phyloP scores from a whole-genome alignment of 2,329 filamentous ascomycete species.

The Pseudogymnoascus sp. region DNA sequence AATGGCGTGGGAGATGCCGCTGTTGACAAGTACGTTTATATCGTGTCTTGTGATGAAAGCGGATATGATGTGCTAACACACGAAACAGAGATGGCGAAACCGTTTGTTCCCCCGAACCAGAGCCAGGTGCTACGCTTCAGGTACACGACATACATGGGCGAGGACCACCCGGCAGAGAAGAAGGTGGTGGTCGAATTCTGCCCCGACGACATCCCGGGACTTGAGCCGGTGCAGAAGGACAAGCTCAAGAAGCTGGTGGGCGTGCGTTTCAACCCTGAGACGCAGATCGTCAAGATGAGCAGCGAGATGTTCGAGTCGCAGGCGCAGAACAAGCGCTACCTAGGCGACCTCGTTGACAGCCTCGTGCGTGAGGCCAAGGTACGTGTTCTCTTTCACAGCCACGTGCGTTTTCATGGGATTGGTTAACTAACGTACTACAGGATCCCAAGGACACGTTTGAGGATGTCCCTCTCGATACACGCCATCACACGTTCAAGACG shows the following conservation, averaged over 20 bases:
- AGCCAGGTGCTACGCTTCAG: conserved; percentile 78
- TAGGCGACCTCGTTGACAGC: conserved; percentile 67
- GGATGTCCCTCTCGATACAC: conserved; percentile 80
- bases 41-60: conserved; percentile 1
- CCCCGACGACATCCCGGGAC: conserved; percentile 58
- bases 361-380: conserved; percentile 68
- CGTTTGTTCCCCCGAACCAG: conserved; percentile 62
- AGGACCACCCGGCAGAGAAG: conserved; percentile 78
- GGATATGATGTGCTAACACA: conserved; percentile 14
- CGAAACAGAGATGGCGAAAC: conserved; percentile 65
- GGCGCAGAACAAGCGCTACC: conserved; percentile 94
- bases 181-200: conserved; percentile 94
- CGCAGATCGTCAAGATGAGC: conserved; percentile 76
- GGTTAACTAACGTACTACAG: conserved; percentile 28
- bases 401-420: not conserved
- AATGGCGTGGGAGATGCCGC: conserved; percentile 90
- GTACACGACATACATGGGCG: conserved; percentile 94
- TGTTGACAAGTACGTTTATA: conserved; percentile 67
- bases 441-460: conserved; percentile 73
- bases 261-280: conserved; percentile 77
- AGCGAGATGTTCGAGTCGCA: conserved; percentile 81
- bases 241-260: conserved; percentile 88
- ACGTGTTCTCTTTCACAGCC: conserved; percentile 18
- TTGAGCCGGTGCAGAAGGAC: conserved; percentile 57
- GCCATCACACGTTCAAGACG: conserved; percentile 66